These are phyloP conservation scores for Cetraspora pellucida DNA, from an alignment of 192 early-diverging fungal genomes.

Conservation along the genomic window DNA sequence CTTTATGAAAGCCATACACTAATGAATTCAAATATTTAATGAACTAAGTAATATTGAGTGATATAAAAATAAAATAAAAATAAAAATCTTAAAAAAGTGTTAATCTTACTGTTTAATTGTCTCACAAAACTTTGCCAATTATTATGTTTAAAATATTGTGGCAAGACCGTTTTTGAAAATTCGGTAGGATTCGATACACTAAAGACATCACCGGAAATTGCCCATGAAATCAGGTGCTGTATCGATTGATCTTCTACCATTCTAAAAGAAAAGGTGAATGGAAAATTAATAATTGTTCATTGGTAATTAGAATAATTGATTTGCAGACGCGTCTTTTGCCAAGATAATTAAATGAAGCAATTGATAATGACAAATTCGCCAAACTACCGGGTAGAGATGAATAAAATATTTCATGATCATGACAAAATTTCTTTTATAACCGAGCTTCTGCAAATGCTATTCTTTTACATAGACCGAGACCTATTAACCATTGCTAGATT, in stretches of 20 bases:
- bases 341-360: background rate
- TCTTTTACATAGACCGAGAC: background rate
- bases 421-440: no score
- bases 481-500: background rate
- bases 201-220: slow-evolving; percentile 81
- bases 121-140: slow-evolving; percentile 92
- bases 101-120: slow-evolving; percentile 74
- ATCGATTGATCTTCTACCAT: slow-evolving; percentile 75
- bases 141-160: slow-evolving; percentile 90
- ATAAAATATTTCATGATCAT: no score
- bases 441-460: background rate
- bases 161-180: slow-evolving; percentile 75
- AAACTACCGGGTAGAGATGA: no score
- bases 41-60: background rate
- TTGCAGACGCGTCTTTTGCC: background rate
- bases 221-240: slow-evolving; percentile 73
- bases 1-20: slow-evolving; percentile 84
- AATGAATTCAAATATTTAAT: background rate
- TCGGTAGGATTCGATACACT: slow-evolving; percentile 85
- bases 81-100: background rate
- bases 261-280: slow-evolving; percentile 40
- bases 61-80: background rate
- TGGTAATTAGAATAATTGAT: background rate
- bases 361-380: no score
- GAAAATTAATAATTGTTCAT: background rate